A percentile compares a stretch with the other conserved stretches of the same genome.
Evolutionary conservation across 1,284 basidiomycete species (phyloP).

Genomic region (Irpex rosettiformis): DNA sequence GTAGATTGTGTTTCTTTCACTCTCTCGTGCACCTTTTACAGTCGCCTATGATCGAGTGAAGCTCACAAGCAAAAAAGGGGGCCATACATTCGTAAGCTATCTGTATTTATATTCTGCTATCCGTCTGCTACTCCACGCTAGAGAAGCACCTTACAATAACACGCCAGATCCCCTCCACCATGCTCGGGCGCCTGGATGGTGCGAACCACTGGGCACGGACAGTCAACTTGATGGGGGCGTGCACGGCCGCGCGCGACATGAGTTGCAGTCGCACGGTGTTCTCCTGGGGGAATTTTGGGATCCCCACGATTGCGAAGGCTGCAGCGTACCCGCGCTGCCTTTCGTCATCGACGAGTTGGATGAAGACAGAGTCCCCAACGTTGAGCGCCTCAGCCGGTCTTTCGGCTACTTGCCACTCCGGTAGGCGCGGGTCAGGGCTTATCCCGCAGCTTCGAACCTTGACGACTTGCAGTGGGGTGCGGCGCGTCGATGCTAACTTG

Average conservation of each 20-base stretch:
- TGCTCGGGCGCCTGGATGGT: too few species aligned
- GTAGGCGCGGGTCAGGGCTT: not conserved
- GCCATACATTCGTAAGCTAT: too few species aligned
- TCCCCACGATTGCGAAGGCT: not conserved
- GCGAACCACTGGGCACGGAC: not conserved
- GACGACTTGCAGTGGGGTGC: not conserved
- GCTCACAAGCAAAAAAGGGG: too few species aligned
- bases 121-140: not conserved
- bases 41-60: too few species aligned
- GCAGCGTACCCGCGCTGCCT: not conserved
- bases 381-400: not conserved
- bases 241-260: not conserved
- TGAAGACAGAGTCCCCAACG: not conserved
- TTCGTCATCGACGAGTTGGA: not conserved
- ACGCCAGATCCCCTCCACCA: too few species aligned
- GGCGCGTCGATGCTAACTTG: not conserved
- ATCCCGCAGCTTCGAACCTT: not conserved
- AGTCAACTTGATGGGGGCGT: not conserved
- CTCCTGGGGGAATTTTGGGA: not conserved
- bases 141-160: not conserved
- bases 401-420: not conserved
- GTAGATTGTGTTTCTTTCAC: too few species aligned
- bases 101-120: too few species aligned
- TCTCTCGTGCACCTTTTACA: too few species aligned
- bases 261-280: not conserved